Conservation (phyloP, 306 rosid genomes). For the Medicago ruthenica region DNA sequence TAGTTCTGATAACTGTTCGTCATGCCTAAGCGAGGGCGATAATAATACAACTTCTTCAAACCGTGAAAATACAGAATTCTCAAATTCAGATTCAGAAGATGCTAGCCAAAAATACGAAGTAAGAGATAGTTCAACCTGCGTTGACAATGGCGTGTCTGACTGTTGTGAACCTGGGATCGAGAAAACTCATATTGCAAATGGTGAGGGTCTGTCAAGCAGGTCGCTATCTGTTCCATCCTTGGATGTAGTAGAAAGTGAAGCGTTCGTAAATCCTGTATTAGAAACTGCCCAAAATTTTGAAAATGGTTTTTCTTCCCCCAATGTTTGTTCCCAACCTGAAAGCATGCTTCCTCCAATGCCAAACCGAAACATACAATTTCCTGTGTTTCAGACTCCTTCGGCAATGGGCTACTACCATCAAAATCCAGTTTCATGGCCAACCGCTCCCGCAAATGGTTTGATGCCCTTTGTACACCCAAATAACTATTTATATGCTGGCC, state of each 20-base stretch:
- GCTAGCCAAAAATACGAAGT: constrained; percentile 78
- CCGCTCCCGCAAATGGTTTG: constrained; percentile 67
- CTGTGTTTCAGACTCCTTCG: constrained; percentile 74
- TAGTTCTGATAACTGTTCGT: constrained; percentile 82
- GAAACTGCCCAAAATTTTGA: constrained; percentile 54
- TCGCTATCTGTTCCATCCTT: constrained; percentile 39
- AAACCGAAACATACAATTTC: constrained; percentile 71
- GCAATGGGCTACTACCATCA: constrained; percentile 83
- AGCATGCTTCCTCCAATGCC: constrained; percentile 58
- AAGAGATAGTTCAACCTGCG: constrained; percentile 57
- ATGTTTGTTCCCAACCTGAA: constrained; percentile 65
- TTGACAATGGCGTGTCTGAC: constrained; percentile 62
- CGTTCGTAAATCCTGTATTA: constrained; percentile 43
- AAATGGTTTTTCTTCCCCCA: constrained; percentile 56
- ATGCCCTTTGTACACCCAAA: constrained; percentile 71
- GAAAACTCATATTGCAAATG: constrained; percentile 45
- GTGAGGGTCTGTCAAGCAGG: constrained; percentile 47
- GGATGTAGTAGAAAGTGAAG: constrained; percentile 54
- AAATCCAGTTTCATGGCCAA: constrained; percentile 86
- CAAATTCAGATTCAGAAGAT: constrained; percentile 90
- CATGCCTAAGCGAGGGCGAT: constrained; percentile 90
- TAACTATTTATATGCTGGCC: constrained; percentile 71
- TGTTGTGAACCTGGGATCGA: constrained; percentile 53
- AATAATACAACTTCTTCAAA: constrained; percentile 74
- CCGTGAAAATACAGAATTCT: constrained; percentile 83